A percentile compares a stretch with the other conserved stretches of the same genome.
Conservation (phyloP, 257 asterid species). For the Solanum etuberosum region DNA sequence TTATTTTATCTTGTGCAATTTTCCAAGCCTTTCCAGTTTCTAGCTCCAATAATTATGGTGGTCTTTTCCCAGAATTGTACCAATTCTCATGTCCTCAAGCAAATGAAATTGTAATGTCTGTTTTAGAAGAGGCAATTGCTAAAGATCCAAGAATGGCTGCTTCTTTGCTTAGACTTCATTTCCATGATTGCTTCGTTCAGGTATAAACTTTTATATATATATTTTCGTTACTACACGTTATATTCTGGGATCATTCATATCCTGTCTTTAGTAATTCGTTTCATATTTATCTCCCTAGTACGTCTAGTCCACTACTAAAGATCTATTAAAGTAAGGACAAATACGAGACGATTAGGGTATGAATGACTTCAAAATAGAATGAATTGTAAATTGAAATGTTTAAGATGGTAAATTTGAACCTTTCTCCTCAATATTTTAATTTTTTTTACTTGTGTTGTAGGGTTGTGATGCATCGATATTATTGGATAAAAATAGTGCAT, state of each 20-base stretch:
- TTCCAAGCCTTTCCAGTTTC: constrained; percentile 24
- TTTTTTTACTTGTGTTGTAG: constrained; percentile 9
- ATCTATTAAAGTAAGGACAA: not conserved
- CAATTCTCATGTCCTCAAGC: constrained; percentile 67
- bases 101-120: constrained; percentile 57
- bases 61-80: constrained; percentile 40
- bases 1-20: constrained; percentile 6
- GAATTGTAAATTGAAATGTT: not conserved
- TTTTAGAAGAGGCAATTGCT: constrained; percentile 49
- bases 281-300: not conserved
- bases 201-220: not conserved
- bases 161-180: constrained; percentile 29
- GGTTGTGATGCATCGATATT: constrained; percentile 76
- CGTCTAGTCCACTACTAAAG: not conserved
- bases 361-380: too few relatives aligned
- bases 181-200: constrained; percentile 13
- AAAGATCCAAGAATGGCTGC: constrained; percentile 70
- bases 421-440: not conserved
- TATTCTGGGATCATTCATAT: not conserved
- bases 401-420: not conserved
- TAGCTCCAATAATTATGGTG: constrained; percentile 8
- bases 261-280: not conserved
- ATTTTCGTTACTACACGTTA: not conserved
- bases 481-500: constrained; percentile 33
- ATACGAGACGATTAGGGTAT: not conserved